phyloP scores from a whole-genome alignment of 352 stramenopile species.

The Phytophthora foliorum region DNA sequence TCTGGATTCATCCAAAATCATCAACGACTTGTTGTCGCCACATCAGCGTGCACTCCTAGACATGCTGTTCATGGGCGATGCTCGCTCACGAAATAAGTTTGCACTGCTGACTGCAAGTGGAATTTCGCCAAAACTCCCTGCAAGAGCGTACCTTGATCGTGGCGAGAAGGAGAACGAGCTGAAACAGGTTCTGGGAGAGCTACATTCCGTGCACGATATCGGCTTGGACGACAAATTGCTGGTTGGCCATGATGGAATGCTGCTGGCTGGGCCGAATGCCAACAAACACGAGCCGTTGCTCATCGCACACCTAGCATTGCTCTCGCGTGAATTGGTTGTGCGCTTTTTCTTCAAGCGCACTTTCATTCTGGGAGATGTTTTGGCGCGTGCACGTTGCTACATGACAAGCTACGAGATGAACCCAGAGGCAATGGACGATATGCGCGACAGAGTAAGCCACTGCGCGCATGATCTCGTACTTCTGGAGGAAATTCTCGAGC shows the following conservation, averaged over 20 bases:
- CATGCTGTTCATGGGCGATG: slow-evolving; percentile 97
- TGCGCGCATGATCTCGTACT: slow-evolving; percentile 96
- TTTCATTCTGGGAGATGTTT: slow-evolving; percentile 97
- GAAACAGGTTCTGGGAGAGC: slow-evolving; percentile 96
- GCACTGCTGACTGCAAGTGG: slow-evolving; percentile 97
- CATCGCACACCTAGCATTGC: slow-evolving; percentile 93
- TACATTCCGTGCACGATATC: slow-evolving; percentile 96
- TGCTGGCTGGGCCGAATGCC: slow-evolving; percentile 94
- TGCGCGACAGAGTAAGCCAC: slow-evolving; percentile 91
- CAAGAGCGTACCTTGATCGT: slow-evolving; percentile 96
- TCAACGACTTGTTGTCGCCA: slow-evolving; percentile 95
- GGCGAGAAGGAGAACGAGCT: slow-evolving; percentile 98
- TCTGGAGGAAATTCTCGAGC: slow-evolving; percentile 96
- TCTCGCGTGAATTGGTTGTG: slow-evolving; percentile 94
- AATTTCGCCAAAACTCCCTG: slow-evolving; percentile 96
- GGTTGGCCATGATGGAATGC: slow-evolving; percentile 94
- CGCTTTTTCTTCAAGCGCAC: slow-evolving; percentile 97
- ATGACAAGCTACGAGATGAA: slow-evolving; percentile 94
- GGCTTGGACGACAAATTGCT: slow-evolving; percentile 96
- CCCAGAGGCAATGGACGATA: slow-evolving; percentile 90
- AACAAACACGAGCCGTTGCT: slow-evolving; percentile 94
- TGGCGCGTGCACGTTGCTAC: slow-evolving; percentile 93
- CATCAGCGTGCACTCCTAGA: slow-evolving; percentile 95
- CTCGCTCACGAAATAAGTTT: slow-evolving; percentile 96
- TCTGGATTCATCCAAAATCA: slow-evolving; percentile 96